These are phyloP conservation scores for Candida tunisiensis DNA, from an alignment of 1,139 yeast species.

Conservation along the genomic window DNA sequence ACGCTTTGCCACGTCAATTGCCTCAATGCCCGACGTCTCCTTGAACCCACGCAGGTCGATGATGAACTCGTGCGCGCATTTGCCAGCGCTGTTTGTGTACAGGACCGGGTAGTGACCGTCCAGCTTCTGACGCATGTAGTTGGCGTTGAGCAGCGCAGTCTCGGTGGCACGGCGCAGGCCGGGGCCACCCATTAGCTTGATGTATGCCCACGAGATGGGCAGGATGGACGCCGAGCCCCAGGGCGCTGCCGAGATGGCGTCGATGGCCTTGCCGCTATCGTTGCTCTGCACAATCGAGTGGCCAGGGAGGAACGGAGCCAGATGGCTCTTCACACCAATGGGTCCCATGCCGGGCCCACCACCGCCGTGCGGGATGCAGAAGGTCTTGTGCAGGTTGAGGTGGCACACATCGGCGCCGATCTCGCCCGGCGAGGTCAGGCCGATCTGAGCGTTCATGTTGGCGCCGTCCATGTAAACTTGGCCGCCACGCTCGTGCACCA, in stretches of 20 bases:
- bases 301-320: conserved; percentile 68
- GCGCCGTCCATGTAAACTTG: conserved; percentile 98
- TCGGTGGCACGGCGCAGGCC: conserved; percentile 77
- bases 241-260: conserved; percentile 83
- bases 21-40: conserved; percentile 59
- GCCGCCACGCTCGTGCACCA: conserved; percentile 77
- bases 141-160: conserved; percentile 86
- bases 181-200: conserved; percentile 78
- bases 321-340: conserved; percentile 76
- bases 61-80: conserved; percentile 95
- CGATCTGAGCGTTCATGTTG: conserved; percentile 98
- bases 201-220: conserved; percentile 89
- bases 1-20: conserved; percentile 92
- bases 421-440: conserved; percentile 93
- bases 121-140: conserved; percentile 77
- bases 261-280: too few species aligned
- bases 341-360: conserved; percentile 99
- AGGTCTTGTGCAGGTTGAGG: conserved; percentile 88
- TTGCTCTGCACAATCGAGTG: conserved; percentile 39
- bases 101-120: conserved; percentile 56
- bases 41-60: conserved; percentile 81
- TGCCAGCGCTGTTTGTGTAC: conserved; percentile 52
- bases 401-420: conserved; percentile 99
- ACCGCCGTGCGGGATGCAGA: conserved; percentile 97
- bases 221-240: conserved; percentile 89